Base-by-base conservation (phyloP, 164 flowering plant genomes). In the Vitis rupestris region DNA sequence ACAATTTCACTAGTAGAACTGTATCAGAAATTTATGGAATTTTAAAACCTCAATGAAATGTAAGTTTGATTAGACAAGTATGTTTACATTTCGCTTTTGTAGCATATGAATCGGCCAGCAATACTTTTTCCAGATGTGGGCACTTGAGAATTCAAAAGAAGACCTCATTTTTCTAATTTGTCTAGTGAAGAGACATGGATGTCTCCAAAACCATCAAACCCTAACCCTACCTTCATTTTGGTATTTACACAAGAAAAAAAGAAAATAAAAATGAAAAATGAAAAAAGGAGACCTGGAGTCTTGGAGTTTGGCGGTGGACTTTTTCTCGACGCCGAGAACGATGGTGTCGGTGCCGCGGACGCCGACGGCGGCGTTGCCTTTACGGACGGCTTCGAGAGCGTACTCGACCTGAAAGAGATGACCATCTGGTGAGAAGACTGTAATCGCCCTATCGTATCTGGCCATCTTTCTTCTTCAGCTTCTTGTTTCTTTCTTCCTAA, bases 301-400 rank as follows among this genome's bases (percentile, higher is more conserved):
- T 53, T 95, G 99, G 53, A 95, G 97, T 66, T 90, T 95, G 48
- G 94, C 88, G 29, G 96, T 79, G 64, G 98, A 91, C 69, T 93
- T 95, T 85, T 95, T 95, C 84, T 95, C 99, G 72, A 95, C 98
- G 59, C 96, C 99, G 64, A 95, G 97, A 19, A 95, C 99, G 71
- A 95, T 72, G 55, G 80, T 82, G 70, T 95, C 98, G 69, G 91
- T 79, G 61, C 99, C 99, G 10, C 99, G 84, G 2, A 95, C 99
- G 2, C 99, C 99, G 59, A 95, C 97, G 83, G 93, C 99, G 61
- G 98, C 99, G 84, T 95, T 95, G 0, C 99, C 99, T 68, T 95
- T 95, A 10, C 99, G 91, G 4, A 95, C 98, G 74, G 99, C 98
- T 71, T 95, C 99, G 37, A 95, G 92, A 2, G 99, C 99, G 84